Conservation (phyloP, 139 green algal species). For the Tetradesmus lagerheimii region DNA sequence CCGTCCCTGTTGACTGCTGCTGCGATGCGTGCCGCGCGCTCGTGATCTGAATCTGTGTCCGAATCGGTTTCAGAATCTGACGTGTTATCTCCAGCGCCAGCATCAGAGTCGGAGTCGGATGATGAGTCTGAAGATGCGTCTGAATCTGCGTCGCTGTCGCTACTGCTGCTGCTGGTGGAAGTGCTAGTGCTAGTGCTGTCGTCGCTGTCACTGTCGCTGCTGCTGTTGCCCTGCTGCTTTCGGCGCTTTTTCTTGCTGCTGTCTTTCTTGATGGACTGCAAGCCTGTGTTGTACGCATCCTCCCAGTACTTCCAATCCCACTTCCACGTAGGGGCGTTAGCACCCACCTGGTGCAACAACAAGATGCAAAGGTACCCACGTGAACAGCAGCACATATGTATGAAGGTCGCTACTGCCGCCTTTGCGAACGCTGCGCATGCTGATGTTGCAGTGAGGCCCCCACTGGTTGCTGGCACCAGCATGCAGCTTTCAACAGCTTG, state of each 20-base stretch:
- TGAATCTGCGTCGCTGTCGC: background rate
- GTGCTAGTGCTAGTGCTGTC: slow-evolving; percentile 11
- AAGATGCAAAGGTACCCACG: background rate
- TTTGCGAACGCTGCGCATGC: background rate
- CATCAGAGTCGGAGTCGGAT: slow-evolving; percentile 8
- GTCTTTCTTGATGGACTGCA: slow-evolving; percentile 7
- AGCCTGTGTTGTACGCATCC: slow-evolving; percentile 74
- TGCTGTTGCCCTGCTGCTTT: slow-evolving; percentile 4
- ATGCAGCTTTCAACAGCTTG: background rate
- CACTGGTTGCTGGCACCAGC: too few species aligned
- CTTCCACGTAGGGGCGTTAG: slow-evolving; percentile 53
- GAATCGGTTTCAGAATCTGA: background rate
- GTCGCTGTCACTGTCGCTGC: slow-evolving; percentile 2
- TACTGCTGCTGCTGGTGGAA: slow-evolving; percentile 7
- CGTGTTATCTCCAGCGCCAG: background rate
- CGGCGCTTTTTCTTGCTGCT: background rate
- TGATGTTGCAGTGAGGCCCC: background rate
- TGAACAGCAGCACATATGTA: background rate
- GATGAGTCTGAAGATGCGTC: background rate
- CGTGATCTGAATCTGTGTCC: slow-evolving; percentile 34
- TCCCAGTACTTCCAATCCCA: slow-evolving; percentile 89
- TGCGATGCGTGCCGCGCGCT: background rate
- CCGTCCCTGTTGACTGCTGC: slow-evolving; percentile 74
- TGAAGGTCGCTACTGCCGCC: background rate
- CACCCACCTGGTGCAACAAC: slow-evolving; percentile 70